Evolutionary conservation across 495 filamentous ascomycete species (phyloP).

Genomic region (Penicillium psychrofluorescens): DNA sequence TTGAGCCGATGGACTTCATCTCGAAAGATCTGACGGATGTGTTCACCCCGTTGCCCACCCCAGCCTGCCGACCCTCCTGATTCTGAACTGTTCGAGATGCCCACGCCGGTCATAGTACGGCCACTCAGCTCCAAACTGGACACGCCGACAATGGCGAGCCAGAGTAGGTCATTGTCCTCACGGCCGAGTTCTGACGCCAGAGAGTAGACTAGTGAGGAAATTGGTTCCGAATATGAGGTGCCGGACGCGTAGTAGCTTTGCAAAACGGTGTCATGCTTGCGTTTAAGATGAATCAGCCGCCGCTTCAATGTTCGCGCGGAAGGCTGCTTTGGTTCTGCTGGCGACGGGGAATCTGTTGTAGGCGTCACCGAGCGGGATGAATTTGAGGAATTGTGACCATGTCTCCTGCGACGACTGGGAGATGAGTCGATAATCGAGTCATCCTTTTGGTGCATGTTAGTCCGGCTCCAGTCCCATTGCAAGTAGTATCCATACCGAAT

Average conservation of each 20-base stretch:
- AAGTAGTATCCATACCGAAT: slow-evolving; percentile 56
- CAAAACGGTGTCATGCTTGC: slow-evolving; percentile 66
- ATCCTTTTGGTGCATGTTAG: slow-evolving; percentile 47
- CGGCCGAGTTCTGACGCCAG: slow-evolving; percentile 89
- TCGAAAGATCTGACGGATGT: slow-evolving; percentile 74
- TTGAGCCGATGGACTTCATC: slow-evolving; percentile 95
- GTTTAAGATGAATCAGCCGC: slow-evolving; percentile 63
- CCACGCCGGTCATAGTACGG: slow-evolving; percentile 70
- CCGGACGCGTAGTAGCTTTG: slow-evolving; percentile 77
- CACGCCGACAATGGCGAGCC: slow-evolving; percentile 89
- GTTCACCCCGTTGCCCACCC: slow-evolving; percentile 75
- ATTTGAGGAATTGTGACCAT: slow-evolving; percentile 32
- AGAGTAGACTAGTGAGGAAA: slow-evolving; percentile 88
- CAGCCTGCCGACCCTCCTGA: slow-evolving; percentile 62
- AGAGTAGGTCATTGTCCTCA: slow-evolving; percentile 94
- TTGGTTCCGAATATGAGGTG: slow-evolving; percentile 87
- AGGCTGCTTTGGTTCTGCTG: slow-evolving; percentile 52
- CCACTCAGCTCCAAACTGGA: slow-evolving; percentile 88
- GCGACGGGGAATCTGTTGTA: slow-evolving; percentile 45
- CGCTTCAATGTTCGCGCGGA: slow-evolving; percentile 64
- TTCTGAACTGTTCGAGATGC: slow-evolving; percentile 54
- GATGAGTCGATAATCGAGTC: slow-evolving; percentile 39
- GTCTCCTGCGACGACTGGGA: slow-evolving; percentile 33
- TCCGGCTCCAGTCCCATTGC: background rate
- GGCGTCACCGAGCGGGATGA: slow-evolving; percentile 41